phyloP scores from a whole-genome alignment of 2,329 filamentous ascomycete genomes.

The Albifimbria verrucaria region DNA sequence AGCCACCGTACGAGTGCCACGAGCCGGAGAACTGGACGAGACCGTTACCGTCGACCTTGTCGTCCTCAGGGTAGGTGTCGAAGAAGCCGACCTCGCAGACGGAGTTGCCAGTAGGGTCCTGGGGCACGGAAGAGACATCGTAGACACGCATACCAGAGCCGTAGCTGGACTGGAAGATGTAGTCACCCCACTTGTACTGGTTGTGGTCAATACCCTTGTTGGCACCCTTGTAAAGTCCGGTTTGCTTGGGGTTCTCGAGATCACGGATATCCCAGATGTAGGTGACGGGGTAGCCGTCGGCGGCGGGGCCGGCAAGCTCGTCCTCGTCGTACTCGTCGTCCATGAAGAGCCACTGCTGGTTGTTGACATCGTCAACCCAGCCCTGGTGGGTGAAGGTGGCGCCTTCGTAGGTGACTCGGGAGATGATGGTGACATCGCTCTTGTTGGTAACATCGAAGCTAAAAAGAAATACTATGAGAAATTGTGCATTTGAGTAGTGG shows the following conservation, averaged over 20 bases:
- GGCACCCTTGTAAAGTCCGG: constrained; percentile 35
- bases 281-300: constrained; percentile 23
- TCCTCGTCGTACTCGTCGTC: constrained; percentile 51
- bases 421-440: constrained; percentile 39
- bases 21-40: constrained; percentile 1
- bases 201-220: constrained; percentile 41
- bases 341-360: constrained; percentile 38
- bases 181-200: constrained; percentile 39
- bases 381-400: constrained; percentile 55
- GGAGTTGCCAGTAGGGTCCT: constrained; percentile 34
- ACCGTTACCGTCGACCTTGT: constrained; percentile 15
- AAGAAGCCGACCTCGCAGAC: constrained; percentile 42
- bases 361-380: constrained; percentile 41
- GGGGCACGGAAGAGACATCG: constrained; percentile 25
- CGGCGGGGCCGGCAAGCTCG: constrained; percentile 24
- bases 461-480: not conserved
- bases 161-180: constrained; percentile 44
- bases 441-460: constrained; percentile 41
- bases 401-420: constrained; percentile 49
- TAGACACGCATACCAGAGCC: constrained; percentile 39
- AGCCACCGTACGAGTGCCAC: not conserved
- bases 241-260: constrained; percentile 33
- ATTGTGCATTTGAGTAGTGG: constrained; percentile 35
- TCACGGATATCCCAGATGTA: constrained; percentile 45
- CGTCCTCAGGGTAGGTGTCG: constrained; percentile 45